These are phyloP conservation scores for Fragosphaeria purpurea DNA, from an alignment of 2,329 filamentous ascomycete genomes.

Conservation along the genomic window DNA sequence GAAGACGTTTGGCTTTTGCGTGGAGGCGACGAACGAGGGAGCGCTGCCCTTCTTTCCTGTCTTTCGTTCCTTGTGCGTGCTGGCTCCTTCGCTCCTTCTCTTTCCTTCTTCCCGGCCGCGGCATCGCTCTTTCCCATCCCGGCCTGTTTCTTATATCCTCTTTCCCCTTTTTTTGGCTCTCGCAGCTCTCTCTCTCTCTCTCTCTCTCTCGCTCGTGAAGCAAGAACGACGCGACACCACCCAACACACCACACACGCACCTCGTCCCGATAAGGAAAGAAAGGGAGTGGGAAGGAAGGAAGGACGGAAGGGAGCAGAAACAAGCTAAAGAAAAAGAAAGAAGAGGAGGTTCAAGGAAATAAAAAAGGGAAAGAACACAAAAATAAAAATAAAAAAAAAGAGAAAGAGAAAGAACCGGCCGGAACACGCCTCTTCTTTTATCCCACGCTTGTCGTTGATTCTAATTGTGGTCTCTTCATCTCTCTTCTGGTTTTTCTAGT, in stretches of 20 bases:
- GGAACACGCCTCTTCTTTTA: conserved; percentile 1
- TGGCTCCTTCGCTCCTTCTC: no score
- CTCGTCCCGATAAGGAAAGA: conserved; percentile 5
- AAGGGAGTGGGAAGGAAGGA: background rate
- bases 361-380: conserved; percentile 11
- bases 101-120: no score
- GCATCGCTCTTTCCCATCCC: background rate
- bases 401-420: conserved; percentile 9
- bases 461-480: no score
- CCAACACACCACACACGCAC: background rate
- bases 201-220: background rate
- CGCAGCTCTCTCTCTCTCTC: background rate
- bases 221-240: no score
- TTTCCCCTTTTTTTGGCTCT: background rate
- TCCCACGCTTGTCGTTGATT: no score
- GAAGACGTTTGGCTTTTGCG: background rate
- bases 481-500: background rate
- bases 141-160: background rate
- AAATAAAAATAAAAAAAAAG: conserved; percentile 9
- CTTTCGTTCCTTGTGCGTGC: no score
- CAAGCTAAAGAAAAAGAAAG: conserved; percentile 3
- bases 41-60: no score
- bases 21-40: no score
- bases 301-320: conserved; percentile 1
- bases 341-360: conserved; percentile 1